Base-by-base conservation (phyloP, 805 yeast species). In the Ogataea nonfermentans region DNA sequence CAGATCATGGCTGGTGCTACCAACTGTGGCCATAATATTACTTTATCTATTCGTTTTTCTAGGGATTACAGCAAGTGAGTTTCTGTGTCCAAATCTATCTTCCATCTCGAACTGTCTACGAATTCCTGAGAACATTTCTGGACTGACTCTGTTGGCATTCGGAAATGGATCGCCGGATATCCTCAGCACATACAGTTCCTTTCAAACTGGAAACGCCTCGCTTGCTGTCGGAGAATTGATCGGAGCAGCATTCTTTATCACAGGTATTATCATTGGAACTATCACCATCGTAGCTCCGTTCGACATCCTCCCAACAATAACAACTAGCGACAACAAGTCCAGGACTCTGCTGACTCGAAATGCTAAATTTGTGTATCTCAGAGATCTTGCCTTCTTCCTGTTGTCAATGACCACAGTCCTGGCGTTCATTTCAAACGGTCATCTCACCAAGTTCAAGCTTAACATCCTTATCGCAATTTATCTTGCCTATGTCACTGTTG, bases 121-220 rank as follows among this genome's bases (percentile, higher is more conserved):
- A 9, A 69, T 93, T 22, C 81, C 95, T 2, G 95, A 88, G 41
- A 79, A 85, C 47, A 66, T 93, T 9, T 83, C 93, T 6, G 99
- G 99, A 0, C 73, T 93, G 50, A 90, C 97, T 0, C 65, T 91
- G 13, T 65, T 91, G 44, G 96, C 98, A 0, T 73, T 91, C 48
- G 99, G 97, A 1, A 91, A 91, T 61, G 95, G 96, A 1, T 74
- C 95, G 0, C 96, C 97, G 0, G 99, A 91, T 61, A 80, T 91
- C 2, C 71, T 90, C 35, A 77, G 90, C 35, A 89, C 96, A 0
- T 87, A 81, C 53, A 80, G 82, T 30, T 95, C 97, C 1, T 76
- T 93, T 71, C 71, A 70, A 11, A 65, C 79, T 0, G 81, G 76
- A 9, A 78, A 83, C 11, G 79, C 81, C 0, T 74, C 87, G 0